Conservation (phyloP, 768 basidiomycete species). For the Naganishia kalamii region DNA sequence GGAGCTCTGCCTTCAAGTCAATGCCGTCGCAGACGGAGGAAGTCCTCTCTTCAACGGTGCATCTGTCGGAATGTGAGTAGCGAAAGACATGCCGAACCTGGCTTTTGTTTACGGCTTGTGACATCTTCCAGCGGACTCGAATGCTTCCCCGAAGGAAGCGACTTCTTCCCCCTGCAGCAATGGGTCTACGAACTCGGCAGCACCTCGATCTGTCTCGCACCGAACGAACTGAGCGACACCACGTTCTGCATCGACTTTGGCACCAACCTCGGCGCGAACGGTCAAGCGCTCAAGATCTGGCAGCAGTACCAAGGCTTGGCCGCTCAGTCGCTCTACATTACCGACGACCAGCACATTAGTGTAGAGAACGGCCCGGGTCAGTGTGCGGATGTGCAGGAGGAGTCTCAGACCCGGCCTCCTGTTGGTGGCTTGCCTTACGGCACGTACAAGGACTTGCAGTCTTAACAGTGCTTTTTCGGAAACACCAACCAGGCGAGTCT, state of each 20-base stretch:
- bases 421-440: too few species aligned
- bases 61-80: too few species aligned
- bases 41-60: too few species aligned
- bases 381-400: constrained; percentile 12
- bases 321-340: neutral
- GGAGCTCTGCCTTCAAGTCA: too few species aligned
- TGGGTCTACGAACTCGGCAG: neutral
- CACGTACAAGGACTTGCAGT: too few species aligned
- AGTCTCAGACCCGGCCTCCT: neutral
- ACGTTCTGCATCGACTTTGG: constrained; percentile 1
- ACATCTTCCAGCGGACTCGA: too few species aligned
- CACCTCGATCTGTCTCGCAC: neutral
- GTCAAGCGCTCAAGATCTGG: constrained; percentile 13
- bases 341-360: neutral
- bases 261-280: neutral
- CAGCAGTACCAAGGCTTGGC: neutral
- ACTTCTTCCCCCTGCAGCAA: neutral
- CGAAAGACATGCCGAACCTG: too few species aligned
- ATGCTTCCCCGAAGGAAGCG: too few species aligned
- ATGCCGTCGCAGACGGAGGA: too few species aligned
- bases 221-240: neutral
- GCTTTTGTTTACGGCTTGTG: too few species aligned
- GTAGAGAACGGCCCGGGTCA: constrained; percentile 8
- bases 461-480: too few species aligned
- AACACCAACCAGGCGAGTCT: too few species aligned